Conservation (phyloP, 2,329 filamentous ascomycete species). For the Pseudogymnoascus verrucosus region DNA sequence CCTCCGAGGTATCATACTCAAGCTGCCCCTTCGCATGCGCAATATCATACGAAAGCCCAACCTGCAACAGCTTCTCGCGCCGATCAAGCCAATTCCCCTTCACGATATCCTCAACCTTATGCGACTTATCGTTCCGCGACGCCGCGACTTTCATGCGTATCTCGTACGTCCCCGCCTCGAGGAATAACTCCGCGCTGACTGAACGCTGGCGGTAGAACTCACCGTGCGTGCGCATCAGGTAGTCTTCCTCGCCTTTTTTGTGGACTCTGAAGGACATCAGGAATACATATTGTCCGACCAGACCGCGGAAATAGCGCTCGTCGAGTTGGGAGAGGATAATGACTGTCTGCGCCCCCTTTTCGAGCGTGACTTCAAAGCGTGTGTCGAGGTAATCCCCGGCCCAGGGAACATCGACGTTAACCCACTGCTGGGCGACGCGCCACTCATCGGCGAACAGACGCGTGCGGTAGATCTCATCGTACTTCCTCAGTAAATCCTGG, state of each 20-base stretch:
- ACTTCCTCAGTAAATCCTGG: slow-evolving; percentile 53
- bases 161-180: slow-evolving; percentile 49
- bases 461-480: slow-evolving; percentile 51
- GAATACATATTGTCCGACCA: slow-evolving; percentile 49
- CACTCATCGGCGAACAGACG: slow-evolving; percentile 52
- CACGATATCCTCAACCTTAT: slow-evolving; percentile 42
- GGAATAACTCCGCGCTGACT: slow-evolving; percentile 49
- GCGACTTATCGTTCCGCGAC: slow-evolving; percentile 32
- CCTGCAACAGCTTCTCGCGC: slow-evolving; percentile 47
- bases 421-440: slow-evolving; percentile 53
- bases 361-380: slow-evolving; percentile 51
- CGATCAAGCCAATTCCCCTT: slow-evolving; percentile 42
- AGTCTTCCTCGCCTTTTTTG: slow-evolving; percentile 45
- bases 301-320: slow-evolving; percentile 51
- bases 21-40: slow-evolving; percentile 51
- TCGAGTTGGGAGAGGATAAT: slow-evolving; percentile 57
- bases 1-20: slow-evolving; percentile 35
- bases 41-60: slow-evolving; percentile 53
- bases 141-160: slow-evolving; percentile 49
- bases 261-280: slow-evolving; percentile 42
- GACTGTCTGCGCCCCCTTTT: slow-evolving; percentile 47
- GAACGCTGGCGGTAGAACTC: slow-evolving; percentile 47
- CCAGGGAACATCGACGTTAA: slow-evolving; percentile 53
- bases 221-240: slow-evolving; percentile 49
- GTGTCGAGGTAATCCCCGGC: slow-evolving; percentile 50